Conservation (phyloP, 257 asterid species). For the Lantana camara region DNA sequence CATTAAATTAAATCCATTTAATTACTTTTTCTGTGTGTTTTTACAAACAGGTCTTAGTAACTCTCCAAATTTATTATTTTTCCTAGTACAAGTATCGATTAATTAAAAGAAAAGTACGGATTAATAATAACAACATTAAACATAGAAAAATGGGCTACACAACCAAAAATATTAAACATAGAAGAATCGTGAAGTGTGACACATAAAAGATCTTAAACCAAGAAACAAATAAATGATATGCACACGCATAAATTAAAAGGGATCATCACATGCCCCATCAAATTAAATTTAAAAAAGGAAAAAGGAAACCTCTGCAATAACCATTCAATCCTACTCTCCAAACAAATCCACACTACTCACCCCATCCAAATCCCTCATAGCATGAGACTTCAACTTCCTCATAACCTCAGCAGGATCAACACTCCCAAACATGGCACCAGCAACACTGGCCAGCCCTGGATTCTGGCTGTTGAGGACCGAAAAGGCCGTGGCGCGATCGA, state of each 20-base stretch:
- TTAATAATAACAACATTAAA: no score
- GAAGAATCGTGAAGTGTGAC: background rate
- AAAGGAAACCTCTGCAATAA: background rate
- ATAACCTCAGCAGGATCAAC: slow-evolving; percentile 26
- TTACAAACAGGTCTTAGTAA: no score
- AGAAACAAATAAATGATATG: background rate
- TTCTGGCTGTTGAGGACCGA: slow-evolving; percentile 76
- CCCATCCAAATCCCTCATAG: slow-evolving; percentile 42
- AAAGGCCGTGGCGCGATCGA: slow-evolving; percentile 50
- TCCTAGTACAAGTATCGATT: no score
- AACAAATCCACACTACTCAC: slow-evolving; percentile 41
- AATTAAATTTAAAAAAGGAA: background rate
- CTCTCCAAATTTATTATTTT: no score
- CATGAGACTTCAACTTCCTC: slow-evolving; percentile 39
- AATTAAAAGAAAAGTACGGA: no score
- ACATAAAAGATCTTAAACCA: background rate
- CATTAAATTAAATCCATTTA: no score
- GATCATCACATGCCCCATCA: no score
- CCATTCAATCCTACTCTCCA: slow-evolving; percentile 8
- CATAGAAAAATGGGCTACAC: no score
- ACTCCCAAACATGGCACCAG: slow-evolving; percentile 47
- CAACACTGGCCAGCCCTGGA: slow-evolving; percentile 58
- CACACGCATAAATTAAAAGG: background rate
- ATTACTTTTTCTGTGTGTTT: no score
- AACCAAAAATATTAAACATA: background rate